Conservation (phyloP, 2,329 filamentous ascomycete genomes). For the Chrysoporthe deuterocubensis region DNA sequence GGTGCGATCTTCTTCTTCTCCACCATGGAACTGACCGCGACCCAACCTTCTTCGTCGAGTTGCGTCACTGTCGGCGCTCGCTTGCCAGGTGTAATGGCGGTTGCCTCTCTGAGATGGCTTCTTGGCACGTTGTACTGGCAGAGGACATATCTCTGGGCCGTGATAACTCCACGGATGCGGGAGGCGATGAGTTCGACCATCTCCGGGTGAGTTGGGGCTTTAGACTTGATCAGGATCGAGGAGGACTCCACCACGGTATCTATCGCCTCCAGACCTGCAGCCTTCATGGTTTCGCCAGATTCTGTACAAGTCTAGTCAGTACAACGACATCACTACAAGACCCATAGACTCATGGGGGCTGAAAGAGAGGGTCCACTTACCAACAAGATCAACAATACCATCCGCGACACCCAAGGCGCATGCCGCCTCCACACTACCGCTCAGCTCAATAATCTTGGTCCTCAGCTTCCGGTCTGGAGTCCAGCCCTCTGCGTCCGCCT, state of each 20-base stretch:
- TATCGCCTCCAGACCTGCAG: constrained; percentile 90
- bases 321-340: background rate
- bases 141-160: constrained; percentile 89
- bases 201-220: constrained; percentile 75
- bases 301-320: constrained; percentile 56
- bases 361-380: constrained; percentile 54
- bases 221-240: constrained; percentile 91
- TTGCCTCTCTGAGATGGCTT: constrained; percentile 66
- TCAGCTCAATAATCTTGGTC: constrained; percentile 92
- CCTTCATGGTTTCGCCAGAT: constrained; percentile 97
- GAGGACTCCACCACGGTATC: constrained; percentile 89
- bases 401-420: constrained; percentile 95
- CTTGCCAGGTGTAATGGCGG: constrained; percentile 86
- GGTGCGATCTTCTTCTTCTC: constrained; percentile 82
- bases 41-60: constrained; percentile 87
- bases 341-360: background rate
- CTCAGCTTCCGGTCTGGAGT: constrained; percentile 58
- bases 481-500: constrained; percentile 39
- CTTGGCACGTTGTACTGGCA: constrained; percentile 96
- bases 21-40: constrained; percentile 94
- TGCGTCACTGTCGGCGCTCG: constrained; percentile 90
- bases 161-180: constrained; percentile 91
- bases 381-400: constrained; percentile 95
- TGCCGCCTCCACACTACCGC: constrained; percentile 95
- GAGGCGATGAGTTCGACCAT: constrained; percentile 84